Evolutionary conservation across 257 asterid species (phyloP).

Genomic region (Nicotiana tomentosiformis): DNA sequence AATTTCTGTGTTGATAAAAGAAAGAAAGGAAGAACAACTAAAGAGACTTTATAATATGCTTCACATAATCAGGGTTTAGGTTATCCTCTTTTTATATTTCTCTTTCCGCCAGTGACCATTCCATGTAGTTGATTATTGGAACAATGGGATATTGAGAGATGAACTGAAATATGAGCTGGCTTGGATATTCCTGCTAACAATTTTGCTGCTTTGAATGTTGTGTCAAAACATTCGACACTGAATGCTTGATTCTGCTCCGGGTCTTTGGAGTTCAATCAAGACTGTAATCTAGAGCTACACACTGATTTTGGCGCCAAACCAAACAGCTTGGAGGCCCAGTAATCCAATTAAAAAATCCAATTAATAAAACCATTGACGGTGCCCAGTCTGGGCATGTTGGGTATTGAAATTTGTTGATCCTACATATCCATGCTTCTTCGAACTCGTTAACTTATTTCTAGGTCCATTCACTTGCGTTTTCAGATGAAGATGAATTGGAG

Average conservation of each 20-base stretch:
- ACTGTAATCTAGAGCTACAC: neutral
- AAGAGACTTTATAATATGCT: neutral
- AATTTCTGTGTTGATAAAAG: neutral
- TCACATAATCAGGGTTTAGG: neutral
- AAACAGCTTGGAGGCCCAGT: neutral
- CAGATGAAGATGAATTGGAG: constrained; percentile 36
- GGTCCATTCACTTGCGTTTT: constrained; percentile 1
- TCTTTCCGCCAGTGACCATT: neutral
- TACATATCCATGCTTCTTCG: neutral
- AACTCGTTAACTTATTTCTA: neutral
- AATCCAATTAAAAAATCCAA: neutral
- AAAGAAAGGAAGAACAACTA: neutral
- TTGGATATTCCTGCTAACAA: neutral
- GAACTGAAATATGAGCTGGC: neutral
- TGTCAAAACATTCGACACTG: neutral
- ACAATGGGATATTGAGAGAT: neutral
- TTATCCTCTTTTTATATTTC: neutral
- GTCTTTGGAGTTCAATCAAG: neutral
- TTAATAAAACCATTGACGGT: neutral
- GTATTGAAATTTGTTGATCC: neutral
- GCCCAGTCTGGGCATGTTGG: neutral
- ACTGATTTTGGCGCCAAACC: neutral
- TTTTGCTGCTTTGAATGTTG: neutral
- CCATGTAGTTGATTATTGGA: neutral
- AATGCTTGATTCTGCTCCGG: neutral